Conservation (phyloP, 192 early-diverging fungal genomes). For the Dimargaris verticillata region DNA sequence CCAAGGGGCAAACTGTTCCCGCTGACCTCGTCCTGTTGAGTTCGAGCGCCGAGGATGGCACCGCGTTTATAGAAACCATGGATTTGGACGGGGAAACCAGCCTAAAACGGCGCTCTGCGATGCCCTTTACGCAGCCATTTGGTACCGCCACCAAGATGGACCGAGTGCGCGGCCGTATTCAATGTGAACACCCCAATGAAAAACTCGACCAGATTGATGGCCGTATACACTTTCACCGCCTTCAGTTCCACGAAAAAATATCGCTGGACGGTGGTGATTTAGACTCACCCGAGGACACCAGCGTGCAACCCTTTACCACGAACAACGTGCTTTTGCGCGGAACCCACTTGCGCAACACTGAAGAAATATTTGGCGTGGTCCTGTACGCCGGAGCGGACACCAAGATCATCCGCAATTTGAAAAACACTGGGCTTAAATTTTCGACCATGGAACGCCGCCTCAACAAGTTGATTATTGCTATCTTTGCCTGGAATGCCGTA, state of each 20-base stretch:
- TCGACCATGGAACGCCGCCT: conserved; percentile 58
- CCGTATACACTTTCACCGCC: conserved; percentile 38
- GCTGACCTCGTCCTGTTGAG: conserved; percentile 62
- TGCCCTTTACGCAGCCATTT: conserved; percentile 37
- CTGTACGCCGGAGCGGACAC: conserved; percentile 56
- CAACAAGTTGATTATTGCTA: conserved; percentile 60
- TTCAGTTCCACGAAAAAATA: conserved; percentile 10
- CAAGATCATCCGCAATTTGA: conserved; percentile 50
- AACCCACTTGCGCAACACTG: conserved; percentile 66
- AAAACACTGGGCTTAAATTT: conserved; percentile 56
- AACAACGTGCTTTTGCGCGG: conserved; percentile 73
- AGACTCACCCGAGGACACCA: conserved; percentile 2
- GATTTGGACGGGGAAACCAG: conserved; percentile 81
- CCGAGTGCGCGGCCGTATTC: conserved; percentile 26
- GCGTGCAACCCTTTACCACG: conserved; percentile 50
- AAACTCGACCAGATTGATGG: conserved; percentile 78
- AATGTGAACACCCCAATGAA: conserved; percentile 56
- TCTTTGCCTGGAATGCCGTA: conserved; percentile 38
- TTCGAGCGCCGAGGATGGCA: conserved; percentile 51
- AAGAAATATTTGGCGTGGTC: conserved; percentile 58
- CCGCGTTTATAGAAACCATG: conserved; percentile 74
- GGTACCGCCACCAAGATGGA: conserved; percentile 29
- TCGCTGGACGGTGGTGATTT: background rate
- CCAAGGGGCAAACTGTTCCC: conserved; percentile 65
- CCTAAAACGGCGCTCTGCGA: conserved; percentile 65